Base-by-base conservation (phyloP, 371 early-diverging fungal species). In the Blakeslea trispora region DNA sequence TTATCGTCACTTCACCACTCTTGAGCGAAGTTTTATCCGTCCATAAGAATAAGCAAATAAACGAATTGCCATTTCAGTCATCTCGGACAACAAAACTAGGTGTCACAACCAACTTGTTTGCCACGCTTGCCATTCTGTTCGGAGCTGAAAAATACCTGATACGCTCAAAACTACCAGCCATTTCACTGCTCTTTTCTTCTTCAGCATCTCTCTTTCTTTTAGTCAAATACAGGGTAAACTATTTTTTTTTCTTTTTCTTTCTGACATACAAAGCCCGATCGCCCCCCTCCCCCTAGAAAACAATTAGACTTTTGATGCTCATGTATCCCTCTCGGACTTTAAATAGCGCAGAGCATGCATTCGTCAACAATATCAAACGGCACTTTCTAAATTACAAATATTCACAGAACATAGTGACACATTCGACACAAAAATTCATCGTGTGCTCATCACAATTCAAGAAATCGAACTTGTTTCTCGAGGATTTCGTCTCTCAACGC, bases 381-480 rank as follows among this genome's bases (percentile, higher is more conserved):
- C 84, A 23, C 69, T 86, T 24, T 63, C 69, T 41, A 65, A 60
- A 10, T 43, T 87, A 5, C 80, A 81, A 45, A 35, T 63, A 9
- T 67, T 87, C 18, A 77, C 81, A 19, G 77, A 77, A 17, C 72
- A 81, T 8, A 81, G 79, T 28, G 81, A 82, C 49, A 40, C 61
- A 1, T 66, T 85, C 14, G 87, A 88, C 50, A 72, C 72, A 35
- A 81, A 81, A 57, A 68, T 85, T n/a, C 81, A 83, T 43, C 75
- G 81, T 17, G 76, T 83, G 15, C 63, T 89, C 14, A 82, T 81
- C 52, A 81, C 82, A 13, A 82, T 89, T 28, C 87, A 86, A 60
- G 89, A 89, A 55, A 84, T 89, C 34, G 89, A 89, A 53, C 74
- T 89, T 0, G 86, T 89, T 3, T 83, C 89, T 17, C 80, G 87